Conservation (phyloP, 2,329 filamentous ascomycete genomes). For the Aciculosporium take region DNA sequence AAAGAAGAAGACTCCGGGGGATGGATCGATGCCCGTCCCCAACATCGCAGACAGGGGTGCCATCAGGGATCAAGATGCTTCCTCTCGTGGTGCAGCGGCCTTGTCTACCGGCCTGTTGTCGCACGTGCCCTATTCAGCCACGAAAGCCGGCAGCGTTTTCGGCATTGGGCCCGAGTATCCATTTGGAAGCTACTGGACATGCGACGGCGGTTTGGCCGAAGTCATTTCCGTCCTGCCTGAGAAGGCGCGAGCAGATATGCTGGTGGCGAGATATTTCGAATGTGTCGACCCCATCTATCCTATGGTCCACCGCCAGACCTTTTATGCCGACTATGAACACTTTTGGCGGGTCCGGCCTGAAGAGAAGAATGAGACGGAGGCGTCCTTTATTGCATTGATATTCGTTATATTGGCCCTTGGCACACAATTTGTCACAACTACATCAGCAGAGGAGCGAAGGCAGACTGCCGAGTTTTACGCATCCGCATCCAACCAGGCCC, state of each 20-base stretch:
- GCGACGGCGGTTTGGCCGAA: constrained; percentile 58
- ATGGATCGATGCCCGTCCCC: constrained; percentile 29
- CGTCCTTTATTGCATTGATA: constrained; percentile 55
- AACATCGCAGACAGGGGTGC: constrained; percentile 42
- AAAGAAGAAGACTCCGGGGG: constrained; percentile 33
- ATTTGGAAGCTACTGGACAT: constrained; percentile 77
- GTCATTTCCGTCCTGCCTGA: constrained; percentile 63
- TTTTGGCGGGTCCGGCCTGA: constrained; percentile 51
- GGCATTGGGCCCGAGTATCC: constrained; percentile 68
- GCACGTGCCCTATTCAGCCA: constrained; percentile 56
- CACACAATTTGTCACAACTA: constrained; percentile 57
- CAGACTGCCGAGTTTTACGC: constrained; percentile 72
- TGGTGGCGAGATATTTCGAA: constrained; percentile 50
- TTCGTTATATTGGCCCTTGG: constrained; percentile 68
- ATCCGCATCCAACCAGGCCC: constrained; percentile 63
- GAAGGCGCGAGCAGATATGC: constrained; percentile 60
- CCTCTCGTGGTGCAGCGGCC: constrained; percentile 36
- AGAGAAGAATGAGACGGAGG: constrained; percentile 49
- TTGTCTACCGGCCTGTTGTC: constrained; percentile 50
- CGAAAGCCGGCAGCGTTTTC: constrained; percentile 62
- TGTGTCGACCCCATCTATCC: constrained; percentile 70
- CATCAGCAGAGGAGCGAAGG: constrained; percentile 46
- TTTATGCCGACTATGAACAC: constrained; percentile 64
- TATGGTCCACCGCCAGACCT: constrained; percentile 61
- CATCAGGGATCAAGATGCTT: constrained; percentile 26